These are phyloP conservation scores for Phytophthora agathidicida DNA, from an alignment of 352 stramenopile genomes.

Conservation along the genomic window DNA sequence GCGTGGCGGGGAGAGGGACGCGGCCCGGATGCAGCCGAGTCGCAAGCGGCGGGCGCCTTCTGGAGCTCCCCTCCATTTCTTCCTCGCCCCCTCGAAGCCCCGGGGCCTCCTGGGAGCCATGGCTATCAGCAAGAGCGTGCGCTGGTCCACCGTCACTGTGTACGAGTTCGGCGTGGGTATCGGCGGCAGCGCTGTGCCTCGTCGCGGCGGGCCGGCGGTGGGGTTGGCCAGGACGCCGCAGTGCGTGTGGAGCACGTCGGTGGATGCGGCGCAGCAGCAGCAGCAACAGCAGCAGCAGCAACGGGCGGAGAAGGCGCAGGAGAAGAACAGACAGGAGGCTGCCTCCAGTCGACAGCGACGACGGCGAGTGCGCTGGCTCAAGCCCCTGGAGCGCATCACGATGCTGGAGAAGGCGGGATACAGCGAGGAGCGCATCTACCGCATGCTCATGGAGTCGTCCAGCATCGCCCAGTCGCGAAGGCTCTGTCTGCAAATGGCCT, in stretches of 20 bases:
- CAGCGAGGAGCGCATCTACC: slow-evolving; percentile 63
- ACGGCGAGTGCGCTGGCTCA: slow-evolving; percentile 58
- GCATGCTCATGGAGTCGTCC: slow-evolving; percentile 68
- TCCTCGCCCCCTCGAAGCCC: not conserved
- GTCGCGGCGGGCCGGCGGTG: slow-evolving; percentile 49
- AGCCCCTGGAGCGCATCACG: slow-evolving; percentile 59
- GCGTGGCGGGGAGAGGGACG: slow-evolving; percentile 1
- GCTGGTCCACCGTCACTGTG: slow-evolving; percentile 62
- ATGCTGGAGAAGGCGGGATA: slow-evolving; percentile 66
- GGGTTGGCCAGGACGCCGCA: slow-evolving; percentile 35
- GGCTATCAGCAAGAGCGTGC: slow-evolving; percentile 15
- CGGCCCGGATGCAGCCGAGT: slow-evolving; percentile 6
- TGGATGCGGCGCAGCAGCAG: slow-evolving; percentile 23
- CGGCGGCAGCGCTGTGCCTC: slow-evolving; percentile 51
- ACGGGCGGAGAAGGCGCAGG: no score
- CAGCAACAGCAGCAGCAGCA: not conserved
- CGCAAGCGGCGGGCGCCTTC: slow-evolving; percentile 12
- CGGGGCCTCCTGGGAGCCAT: not conserved
- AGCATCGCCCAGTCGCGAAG: slow-evolving; percentile 68
- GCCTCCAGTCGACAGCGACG: not conserved
- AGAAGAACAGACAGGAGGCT: not conserved
- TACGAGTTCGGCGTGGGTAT: slow-evolving; percentile 61
- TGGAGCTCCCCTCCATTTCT: slow-evolving; percentile 15
- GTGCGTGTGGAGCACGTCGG: slow-evolving; percentile 27
- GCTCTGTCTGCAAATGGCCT: slow-evolving; percentile 23